Evolutionary conservation across 176 grass and related monocot genomes (phyloP), one percentile per base, ranked within the genome.

Genomic region (Eleusine indica): DNA sequence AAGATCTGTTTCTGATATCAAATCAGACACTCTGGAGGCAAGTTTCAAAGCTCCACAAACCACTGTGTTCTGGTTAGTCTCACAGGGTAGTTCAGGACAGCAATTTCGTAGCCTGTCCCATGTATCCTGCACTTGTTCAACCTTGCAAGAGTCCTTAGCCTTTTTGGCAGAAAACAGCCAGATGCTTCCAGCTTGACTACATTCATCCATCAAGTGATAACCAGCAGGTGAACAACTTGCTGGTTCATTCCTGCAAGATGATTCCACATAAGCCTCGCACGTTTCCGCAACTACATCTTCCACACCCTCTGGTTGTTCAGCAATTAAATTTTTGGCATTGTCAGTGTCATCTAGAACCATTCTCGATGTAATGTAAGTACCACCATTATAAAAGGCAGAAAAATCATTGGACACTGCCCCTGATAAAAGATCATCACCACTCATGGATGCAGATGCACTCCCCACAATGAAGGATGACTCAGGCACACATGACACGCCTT

Each of bases 201-300:
- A 93, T 73, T 98, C 96, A 81, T 98, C 96, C 96, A 98, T 92
- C 68, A 91, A 80, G 64, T 83, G 88, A 86, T 81, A 92, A 68
- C 89, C 83, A 76, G 84, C 75, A 49, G 78, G 47, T 84, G 86
- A 86, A 79, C 73, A 87, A 86, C 83, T 81, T 76, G 85, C 76
- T 56, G 67, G 84, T 64, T 87, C 89, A 80, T 89, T 85, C 57
- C 80, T 73, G 32, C 48, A 13, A 63, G 81, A 73, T 16, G 62
- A 91, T 84, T 85, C 89, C 16, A 73, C 38, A 85, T 87, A 88
- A 46, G 60, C 78, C 47, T 94, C 92, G 83, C 84, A 69, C 46
- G 89, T 82, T 68, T 84, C 81, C 22, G 81, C 84, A 87, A 84
- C 74, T 71, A 80, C 76, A 74, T 80, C 88, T 66, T 79, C 87